Conservation (phyloP, 192 early-diverging fungal species). For the Mortierella alpina region DNA sequence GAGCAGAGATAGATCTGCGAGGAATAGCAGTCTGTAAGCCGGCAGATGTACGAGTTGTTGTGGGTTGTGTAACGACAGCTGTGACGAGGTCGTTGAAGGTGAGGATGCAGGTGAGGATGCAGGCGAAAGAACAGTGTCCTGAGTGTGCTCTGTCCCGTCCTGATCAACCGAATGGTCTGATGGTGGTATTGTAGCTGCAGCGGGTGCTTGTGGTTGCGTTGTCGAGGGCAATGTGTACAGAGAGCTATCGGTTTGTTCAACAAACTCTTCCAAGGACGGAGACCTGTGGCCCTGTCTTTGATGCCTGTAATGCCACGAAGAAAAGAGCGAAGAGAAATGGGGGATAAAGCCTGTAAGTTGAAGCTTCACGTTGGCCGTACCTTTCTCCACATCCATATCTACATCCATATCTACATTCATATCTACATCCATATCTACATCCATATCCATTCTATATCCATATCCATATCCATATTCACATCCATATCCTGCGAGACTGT, state of each 20-base stretch:
- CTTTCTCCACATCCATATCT: background rate
- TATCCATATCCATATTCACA: background rate
- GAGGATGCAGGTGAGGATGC: conserved; percentile 19
- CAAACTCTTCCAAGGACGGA: conserved; percentile 69
- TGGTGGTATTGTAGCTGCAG: background rate
- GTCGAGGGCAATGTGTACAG: conserved; percentile 52
- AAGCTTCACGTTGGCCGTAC: no score
- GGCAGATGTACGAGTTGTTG: conserved; percentile 5
- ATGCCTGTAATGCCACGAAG: conserved; percentile 7
- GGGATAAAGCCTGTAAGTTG: no score
- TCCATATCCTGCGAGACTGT: background rate
- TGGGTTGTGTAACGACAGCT: background rate
- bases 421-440: background rate
- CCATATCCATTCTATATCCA: background rate
- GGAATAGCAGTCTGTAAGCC: conserved; percentile 55
- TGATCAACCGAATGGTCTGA: background rate
- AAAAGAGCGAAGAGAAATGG: background rate
- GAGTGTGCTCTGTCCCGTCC: background rate
- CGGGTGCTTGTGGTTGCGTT: background rate
- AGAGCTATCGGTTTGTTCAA: conserved; percentile 62
- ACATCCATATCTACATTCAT: background rate
- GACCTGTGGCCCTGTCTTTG: background rate
- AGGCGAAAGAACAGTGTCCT: background rate
- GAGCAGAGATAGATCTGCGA: conserved; percentile 71
- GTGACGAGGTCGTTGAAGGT: background rate